Evolutionary conservation across 768 basidiomycete species (phyloP).

Genomic region (Boletus fagicola): DNA sequence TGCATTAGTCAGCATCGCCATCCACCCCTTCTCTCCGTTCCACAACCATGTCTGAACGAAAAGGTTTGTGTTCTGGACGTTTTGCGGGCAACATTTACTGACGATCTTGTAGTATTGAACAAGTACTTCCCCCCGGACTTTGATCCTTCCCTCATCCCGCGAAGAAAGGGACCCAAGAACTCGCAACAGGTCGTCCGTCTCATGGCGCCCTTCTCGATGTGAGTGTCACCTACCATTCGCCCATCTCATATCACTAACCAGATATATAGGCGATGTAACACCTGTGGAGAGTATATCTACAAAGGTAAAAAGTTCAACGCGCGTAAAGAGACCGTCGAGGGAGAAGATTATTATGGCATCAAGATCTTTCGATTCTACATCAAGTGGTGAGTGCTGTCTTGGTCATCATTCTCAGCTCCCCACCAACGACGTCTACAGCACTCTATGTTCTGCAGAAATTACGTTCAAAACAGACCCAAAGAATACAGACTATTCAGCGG

Average conservation of each 20-base stretch:
- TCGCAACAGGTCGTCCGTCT: slow-evolving; percentile 97
- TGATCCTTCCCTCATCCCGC: slow-evolving; percentile 93
- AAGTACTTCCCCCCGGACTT: slow-evolving; percentile 98
- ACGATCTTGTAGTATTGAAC: slow-evolving; percentile 66
- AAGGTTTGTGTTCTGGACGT: slow-evolving; percentile 46
- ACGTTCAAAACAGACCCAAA: slow-evolving; percentile 99
- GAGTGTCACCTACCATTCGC: slow-evolving; percentile 25
- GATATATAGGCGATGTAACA: slow-evolving; percentile 76
- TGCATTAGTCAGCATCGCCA: slow-evolving; percentile 31
- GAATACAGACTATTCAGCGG: slow-evolving; percentile 90
- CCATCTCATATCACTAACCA: slow-evolving; percentile 10
- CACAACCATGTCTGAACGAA: slow-evolving; percentile 74
- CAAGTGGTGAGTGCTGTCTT: slow-evolving; percentile 61
- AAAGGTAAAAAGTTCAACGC: slow-evolving; percentile 99
- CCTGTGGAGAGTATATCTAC: slow-evolving; percentile 98
- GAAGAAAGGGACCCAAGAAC: slow-evolving; percentile 87
- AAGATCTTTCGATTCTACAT: slow-evolving; percentile 95
- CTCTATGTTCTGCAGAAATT: slow-evolving; percentile 94
- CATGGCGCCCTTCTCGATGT: slow-evolving; percentile 99
- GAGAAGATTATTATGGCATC: slow-evolving; percentile 97
- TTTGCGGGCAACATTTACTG: slow-evolving; percentile 1
- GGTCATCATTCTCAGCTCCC: neutral
- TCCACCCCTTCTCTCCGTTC: slow-evolving; percentile 2
- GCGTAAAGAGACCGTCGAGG: slow-evolving; percentile 95
- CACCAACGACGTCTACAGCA: slow-evolving; percentile 47